Base-by-base conservation (phyloP, 208 protist genomes). In the Eutreptiella sp. region DNA sequence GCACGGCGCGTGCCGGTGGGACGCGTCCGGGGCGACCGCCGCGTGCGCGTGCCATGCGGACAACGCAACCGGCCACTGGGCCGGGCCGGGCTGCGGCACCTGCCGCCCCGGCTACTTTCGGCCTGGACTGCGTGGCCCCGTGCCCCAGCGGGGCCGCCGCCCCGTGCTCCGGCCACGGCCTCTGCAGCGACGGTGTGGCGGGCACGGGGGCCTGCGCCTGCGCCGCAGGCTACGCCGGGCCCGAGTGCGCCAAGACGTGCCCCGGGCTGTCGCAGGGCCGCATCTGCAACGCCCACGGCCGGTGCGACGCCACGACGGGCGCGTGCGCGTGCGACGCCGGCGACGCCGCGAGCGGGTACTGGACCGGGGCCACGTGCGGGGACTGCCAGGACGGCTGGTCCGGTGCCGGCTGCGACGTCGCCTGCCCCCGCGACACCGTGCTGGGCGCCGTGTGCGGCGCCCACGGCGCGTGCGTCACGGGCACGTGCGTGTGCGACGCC, bases 281-380 rank as follows among this genome's bases (percentile, higher is more conserved):
- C 9, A 21, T 11, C 50, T 64, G 58, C 58, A 63, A 35, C 9
- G 58, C 50, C 9, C 38, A 64, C 53, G 58, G 58, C 45, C n/a
- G 7, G 14, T 64, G 58, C 28, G 50, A 58, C n/a, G 33, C 39
- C 48, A 9, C 59, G 9, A 63, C 58, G 5, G 58, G 46, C 5
- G 5, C 46, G 9, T 64, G 58, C 53, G 23, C 43, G 23, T 48
- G 43, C n/a, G 23, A n/a, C 43, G 9, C 43, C 16, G 5, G 5
- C 43, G 43, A 23, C 26, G 43, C 43, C n/a, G 43, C 43, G 7
- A 48, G 9, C 26, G 43, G 43, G 14, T 21, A 29, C 43, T 48
- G 5, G 9, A 48, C 9, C 26, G 43, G 43, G 5, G 23, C 21
- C n/a, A 23, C 16, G 16, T 48, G 43, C 43, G 26, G n/a, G 19